Evolutionary conservation across 2,329 filamentous ascomycete genomes (phyloP), one percentile per base, ranked within the genome.

Genomic region (Colletotrichum shisoi): DNA sequence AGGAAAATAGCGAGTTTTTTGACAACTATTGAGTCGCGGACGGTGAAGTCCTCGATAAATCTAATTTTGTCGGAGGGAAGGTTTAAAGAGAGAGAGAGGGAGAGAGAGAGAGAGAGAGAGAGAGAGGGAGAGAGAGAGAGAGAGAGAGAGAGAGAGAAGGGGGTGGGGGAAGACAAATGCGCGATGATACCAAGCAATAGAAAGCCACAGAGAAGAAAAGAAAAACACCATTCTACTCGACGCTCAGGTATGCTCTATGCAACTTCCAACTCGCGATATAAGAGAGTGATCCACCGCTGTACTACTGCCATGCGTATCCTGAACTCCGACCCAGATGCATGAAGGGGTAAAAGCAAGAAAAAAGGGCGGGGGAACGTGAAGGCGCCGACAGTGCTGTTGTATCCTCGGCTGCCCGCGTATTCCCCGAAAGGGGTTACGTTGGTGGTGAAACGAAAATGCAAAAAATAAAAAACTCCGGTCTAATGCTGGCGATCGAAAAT

Each of bases 1-100:
- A 46, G 84, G 84, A 71, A 85, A 85, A 72, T 85, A 76, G 75
- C 64, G 44, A 42, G 62, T 34, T 34, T 31, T 9, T 62, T 21
- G n/a, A 62, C 53, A 57, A 54, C 21, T 40, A 46, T 34, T 24
- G 39, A 21, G 24, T n/a, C 15, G 31, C 6, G 51, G 62, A 68
- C 66, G 34, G 31, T 34, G 57, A 62, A 53, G 62, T 62, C 57
- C 51, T 62, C 44, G 42, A 46, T 63, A 58, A 34, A 37, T 67
- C 57, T 68, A 57, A 51, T 58, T 2, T 31, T 24, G 27, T 40
- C 5, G 4, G 27, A 9, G 24, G 54, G 31, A 24, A 19, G 17
- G 27, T 12, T 11, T 11, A 24, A 13, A 46, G 4, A 13, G 17
- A 12, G 7, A 48, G 13, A 12, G 21, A 24, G 59, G n/a, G n/a